These are phyloP conservation scores for Gossypium schwendimanii DNA, from an alignment of 441 rosid genomes.

Conservation along the genomic window DNA sequence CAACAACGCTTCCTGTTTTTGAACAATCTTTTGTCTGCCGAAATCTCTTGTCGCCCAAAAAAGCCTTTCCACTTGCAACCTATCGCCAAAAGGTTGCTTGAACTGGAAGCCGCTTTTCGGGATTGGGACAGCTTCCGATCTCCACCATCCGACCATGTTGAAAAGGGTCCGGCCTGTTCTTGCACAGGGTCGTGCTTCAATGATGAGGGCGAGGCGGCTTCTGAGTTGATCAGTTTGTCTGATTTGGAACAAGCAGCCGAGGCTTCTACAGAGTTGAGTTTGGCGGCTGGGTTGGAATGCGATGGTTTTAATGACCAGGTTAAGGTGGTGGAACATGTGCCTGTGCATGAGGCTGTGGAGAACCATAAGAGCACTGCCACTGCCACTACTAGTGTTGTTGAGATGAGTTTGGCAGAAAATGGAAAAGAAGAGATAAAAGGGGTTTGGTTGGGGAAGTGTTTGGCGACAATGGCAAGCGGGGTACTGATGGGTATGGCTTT, in stretches of 20 bases:
- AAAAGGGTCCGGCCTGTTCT: slow-evolving; percentile 29
- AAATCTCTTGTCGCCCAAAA: slow-evolving; percentile 31
- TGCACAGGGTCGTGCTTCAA: slow-evolving; percentile 33
- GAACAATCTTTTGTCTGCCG: slow-evolving; percentile 42
- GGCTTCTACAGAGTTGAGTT: not conserved
- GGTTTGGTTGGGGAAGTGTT: slow-evolving; percentile 4
- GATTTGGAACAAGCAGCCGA: slow-evolving; percentile 8
- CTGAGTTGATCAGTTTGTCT: not conserved
- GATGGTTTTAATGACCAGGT: not conserved
- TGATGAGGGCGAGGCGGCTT: slow-evolving; percentile 16
- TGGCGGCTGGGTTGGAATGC: not conserved
- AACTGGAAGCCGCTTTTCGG: slow-evolving; percentile 24
- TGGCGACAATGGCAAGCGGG: slow-evolving; percentile 23
- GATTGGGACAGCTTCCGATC: slow-evolving; percentile 21
- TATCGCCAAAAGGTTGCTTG: slow-evolving; percentile 19
- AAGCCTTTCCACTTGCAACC: slow-evolving; percentile 28
- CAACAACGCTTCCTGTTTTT: slow-evolving; percentile 36
- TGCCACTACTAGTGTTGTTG: too few species aligned
- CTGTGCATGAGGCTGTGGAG: not conserved
- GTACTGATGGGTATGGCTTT: slow-evolving; percentile 28
- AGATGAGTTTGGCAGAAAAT: not conserved
- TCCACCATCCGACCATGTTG: not conserved
- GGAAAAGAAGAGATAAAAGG: slow-evolving; percentile 1
- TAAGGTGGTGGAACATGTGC: not conserved
- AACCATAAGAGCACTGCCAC: not conserved